Base-by-base conservation (phyloP, 2,329 filamentous ascomycete genomes). In the Aspergillus calidoustus region DNA sequence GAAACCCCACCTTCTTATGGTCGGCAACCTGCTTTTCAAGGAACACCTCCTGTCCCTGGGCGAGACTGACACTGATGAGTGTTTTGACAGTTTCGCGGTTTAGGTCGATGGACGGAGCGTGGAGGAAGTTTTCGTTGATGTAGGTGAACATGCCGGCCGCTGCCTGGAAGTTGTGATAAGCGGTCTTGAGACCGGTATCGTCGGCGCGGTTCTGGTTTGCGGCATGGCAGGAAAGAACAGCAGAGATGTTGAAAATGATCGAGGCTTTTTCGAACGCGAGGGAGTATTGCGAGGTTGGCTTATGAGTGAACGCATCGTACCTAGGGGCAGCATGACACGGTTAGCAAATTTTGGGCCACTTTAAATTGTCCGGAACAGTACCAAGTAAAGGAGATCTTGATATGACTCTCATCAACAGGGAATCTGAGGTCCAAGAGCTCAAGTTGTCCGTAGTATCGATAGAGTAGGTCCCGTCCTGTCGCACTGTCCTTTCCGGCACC, bases 91-190 rank as follows among this genome's bases (percentile, higher is more conserved):
- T 99, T 54, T 99, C 94, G 63, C 95, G 84, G 76, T 93, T 98
- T 52, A 99, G 80, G 73, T 99, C 95, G n/a, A 92, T 93, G 8
- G 93, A 97, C 0, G 96, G 95, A 1, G 95, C 95, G 72, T 99
- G 95, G 41, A 99, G 83, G 76, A 99, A 99, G 80, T 99, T 99
- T 80, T 99, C 95, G 79, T 99, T 99, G 81, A 99, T 99, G 73
- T 99, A 99, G 57, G 94, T 98, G 78, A 98, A 99, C 95, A 99
- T 99, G 81, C 95, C 95, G 9, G 95, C 95, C 7, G 94, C 93
- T 46, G 95, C 95, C 78, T 99, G 95, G 81, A 98, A 98, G 22
- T 93, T 97, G 78, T 99, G 94, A 76, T 98, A 99, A 19, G 95
- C 92, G 15, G 93, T 94, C 81, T 99, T 99, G 75, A 98, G 86